Base-by-base conservation (phyloP, 192 early-diverging fungal species). In the Mortierella claussenii region DNA sequence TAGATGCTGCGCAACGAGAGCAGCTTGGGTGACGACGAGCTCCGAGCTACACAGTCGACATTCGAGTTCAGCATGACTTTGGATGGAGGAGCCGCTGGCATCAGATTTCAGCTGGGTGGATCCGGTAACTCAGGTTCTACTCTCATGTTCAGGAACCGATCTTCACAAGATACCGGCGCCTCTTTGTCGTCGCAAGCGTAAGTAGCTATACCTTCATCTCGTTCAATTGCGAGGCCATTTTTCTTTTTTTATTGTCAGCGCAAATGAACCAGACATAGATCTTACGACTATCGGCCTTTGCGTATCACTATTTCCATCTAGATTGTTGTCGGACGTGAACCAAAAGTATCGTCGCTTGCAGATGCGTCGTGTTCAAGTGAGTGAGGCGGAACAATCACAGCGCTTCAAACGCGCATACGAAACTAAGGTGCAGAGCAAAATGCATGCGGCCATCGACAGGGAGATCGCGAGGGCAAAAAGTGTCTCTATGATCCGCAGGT, bases 401-500 rank as follows among this genome's bases (percentile, higher is more conserved):
- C 65, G 33, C 6, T 76, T 62, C 47, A 67, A 55, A 20, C 55
- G 56, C 6, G 64, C 45, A 2, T 62, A 56, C 36, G 73, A 76
- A 23, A 21, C 13, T 20, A 76, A 45, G 45, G 32, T 49, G 27
- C 64, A 57, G 28, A 53, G 32, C 9, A 27, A 30, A 20, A 30
- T 46, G 9, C 64, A 48, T 10, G 34, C 52, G 7, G 31, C 44
- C 13, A 52, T 33, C 0, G 52, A 76, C 64, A 66, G 88, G 50
- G 89, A 86, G 51, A 56, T 79, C 24, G 80, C 81, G 2, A 67
- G 78, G 26, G 78, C 82, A 2, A 80, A 83, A 21, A 87, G 81
- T 20, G 89, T 93, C 1, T 69, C 83, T 17, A 79, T 92, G 43
- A 81, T 81, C 42, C 81, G 92, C 7, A 84, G 81, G 47, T 93